These are phyloP conservation scores for Saccharomycopsis guyanensis DNA, from an alignment of 805 yeast species.

Conservation along the genomic window DNA sequence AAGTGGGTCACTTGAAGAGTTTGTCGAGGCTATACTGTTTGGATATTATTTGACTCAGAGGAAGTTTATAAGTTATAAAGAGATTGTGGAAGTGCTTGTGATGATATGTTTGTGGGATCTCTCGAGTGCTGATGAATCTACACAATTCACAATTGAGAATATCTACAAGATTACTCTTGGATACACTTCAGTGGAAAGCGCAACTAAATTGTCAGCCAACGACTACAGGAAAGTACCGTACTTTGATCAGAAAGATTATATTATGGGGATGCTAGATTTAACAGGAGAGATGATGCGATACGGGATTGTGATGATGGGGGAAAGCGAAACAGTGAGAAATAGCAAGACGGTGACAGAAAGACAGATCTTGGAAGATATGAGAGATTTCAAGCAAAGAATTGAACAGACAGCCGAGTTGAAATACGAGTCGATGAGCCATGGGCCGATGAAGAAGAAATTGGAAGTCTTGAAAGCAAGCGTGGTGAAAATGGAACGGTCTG, in stretches of 20 bases:
- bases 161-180: background rate
- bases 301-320: slow-evolving; percentile 23
- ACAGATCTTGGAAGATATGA: background rate
- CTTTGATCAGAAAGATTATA: slow-evolving; percentile 28
- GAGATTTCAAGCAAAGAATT: background rate
- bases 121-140: too few relatives aligned
- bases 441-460: background rate
- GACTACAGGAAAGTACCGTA: slow-evolving; percentile 6
- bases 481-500: background rate
- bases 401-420: background rate
- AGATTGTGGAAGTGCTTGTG: slow-evolving; percentile 3
- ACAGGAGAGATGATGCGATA: slow-evolving; percentile 38
- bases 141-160: background rate
- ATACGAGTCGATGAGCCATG: background rate
- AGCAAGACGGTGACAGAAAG: background rate
- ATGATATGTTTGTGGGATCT: background rate
- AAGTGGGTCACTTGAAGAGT: slow-evolving; percentile 2
- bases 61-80: slow-evolving; percentile 1
- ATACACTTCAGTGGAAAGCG: background rate
- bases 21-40: background rate
- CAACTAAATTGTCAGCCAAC: slow-evolving; percentile 6
- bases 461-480: background rate
- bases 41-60: background rate
- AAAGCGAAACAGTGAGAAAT: background rate
- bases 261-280: slow-evolving; percentile 35